Conservation (phyloP, 1,139 yeast species). For the Blastobotrys ciferrii region DNA sequence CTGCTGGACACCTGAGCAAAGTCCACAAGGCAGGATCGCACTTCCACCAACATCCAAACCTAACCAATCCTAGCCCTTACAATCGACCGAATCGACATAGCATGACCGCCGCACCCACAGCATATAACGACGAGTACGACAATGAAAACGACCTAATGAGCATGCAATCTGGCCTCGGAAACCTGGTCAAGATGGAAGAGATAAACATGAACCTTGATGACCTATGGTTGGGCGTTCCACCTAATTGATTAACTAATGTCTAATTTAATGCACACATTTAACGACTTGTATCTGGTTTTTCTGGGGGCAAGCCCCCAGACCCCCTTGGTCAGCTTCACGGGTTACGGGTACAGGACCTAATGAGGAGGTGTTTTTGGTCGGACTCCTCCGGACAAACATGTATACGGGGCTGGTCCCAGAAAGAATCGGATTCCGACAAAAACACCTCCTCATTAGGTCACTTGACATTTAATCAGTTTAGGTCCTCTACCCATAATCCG, state of each 20-base stretch:
- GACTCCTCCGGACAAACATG: too few species aligned
- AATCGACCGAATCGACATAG: background rate
- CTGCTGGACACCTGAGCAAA: slow-evolving; percentile 12
- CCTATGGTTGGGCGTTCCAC: slow-evolving; percentile 13
- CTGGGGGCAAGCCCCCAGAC: too few species aligned
- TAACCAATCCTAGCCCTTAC: background rate
- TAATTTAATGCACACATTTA: too few species aligned
- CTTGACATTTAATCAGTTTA: too few species aligned
- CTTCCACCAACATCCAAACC: slow-evolving; percentile 17
- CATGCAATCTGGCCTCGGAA: background rate
- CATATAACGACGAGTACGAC: background rate
- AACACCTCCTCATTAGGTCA: too few species aligned
- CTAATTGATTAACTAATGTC: background rate
- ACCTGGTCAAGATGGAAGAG: slow-evolving; percentile 9
- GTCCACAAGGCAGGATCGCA: slow-evolving; percentile 23
- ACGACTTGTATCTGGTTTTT: too few species aligned
- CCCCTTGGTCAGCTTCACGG: too few species aligned
- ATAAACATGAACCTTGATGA: slow-evolving; percentile 13
- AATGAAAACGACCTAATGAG: slow-evolving; percentile 1
- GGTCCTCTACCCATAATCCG: too few species aligned
- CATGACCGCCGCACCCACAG: background rate
- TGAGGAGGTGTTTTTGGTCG: too few species aligned
- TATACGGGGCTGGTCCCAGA: too few species aligned
- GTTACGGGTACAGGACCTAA: too few species aligned
- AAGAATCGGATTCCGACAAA: too few species aligned